phyloP scores from a whole-genome alignment of 73 alveolate species.

The Paramecium pentaurelia region DNA sequence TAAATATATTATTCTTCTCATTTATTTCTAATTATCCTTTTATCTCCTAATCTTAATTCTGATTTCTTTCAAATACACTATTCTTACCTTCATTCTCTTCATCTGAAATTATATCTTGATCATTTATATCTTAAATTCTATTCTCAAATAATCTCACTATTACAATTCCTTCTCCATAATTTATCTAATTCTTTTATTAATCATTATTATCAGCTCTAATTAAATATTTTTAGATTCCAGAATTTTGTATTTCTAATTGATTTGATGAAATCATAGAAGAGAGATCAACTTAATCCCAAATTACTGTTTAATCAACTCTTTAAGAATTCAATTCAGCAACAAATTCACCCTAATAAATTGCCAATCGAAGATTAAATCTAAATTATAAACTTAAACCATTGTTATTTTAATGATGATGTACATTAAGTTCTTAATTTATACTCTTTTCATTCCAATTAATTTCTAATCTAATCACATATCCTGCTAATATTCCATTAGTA shows the following conservation, averaged over 20 bases:
- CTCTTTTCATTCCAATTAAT: not conserved
- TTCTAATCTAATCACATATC: not conserved
- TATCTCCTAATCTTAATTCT: not conserved
- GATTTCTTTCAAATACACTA: not conserved
- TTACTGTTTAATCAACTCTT: constrained; percentile 32
- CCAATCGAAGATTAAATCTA: not conserved
- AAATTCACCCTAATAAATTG: not conserved
- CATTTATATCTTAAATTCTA: constrained; percentile 18
- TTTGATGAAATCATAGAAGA: constrained; percentile 8
- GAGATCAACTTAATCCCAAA: constrained; percentile 38
- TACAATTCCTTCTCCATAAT: constrained; percentile 1
- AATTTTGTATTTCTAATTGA: not conserved
- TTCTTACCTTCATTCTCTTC: not conserved
- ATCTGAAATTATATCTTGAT: not conserved
- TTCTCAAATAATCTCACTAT: not conserved
- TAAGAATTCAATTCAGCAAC: not conserved
- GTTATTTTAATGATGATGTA: not conserved
- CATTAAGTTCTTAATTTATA: not conserved
- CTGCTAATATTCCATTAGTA: not conserved
- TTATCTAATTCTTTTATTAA: not conserved
- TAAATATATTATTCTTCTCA: not conserved
- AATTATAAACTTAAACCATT: not conserved
- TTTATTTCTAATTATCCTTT: not conserved
- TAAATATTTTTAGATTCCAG: not conserved
- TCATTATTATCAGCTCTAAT: not conserved